Conservation (phyloP, 306 rosid genomes). For the Prunus armeniaca region DNA sequence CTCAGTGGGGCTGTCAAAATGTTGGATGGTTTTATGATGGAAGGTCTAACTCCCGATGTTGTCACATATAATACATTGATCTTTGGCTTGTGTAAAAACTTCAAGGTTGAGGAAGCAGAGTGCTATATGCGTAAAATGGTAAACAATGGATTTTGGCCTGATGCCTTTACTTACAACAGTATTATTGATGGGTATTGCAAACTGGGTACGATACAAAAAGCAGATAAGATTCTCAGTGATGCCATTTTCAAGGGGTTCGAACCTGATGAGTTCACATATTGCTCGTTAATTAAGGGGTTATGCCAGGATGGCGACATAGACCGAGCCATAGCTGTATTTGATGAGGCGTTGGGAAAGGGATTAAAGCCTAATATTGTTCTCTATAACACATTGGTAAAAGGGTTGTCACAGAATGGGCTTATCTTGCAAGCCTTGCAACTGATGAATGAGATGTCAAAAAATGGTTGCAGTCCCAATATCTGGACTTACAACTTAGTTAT, state of each 20-base stretch:
- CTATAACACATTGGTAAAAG: slow-evolving; percentile 73
- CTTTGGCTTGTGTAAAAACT: slow-evolving; percentile 70
- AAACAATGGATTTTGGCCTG: slow-evolving; percentile 72
- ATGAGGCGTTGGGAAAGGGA: slow-evolving; percentile 63
- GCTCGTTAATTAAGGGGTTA: slow-evolving; percentile 75
- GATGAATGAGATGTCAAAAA: slow-evolving; percentile 75
- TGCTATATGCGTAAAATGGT: slow-evolving; percentile 64
- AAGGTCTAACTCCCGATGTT: slow-evolving; percentile 72
- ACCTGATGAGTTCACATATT: slow-evolving; percentile 79
- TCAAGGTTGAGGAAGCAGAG: slow-evolving; percentile 66
- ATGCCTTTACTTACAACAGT: slow-evolving; percentile 73
- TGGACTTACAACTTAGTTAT: slow-evolving; percentile 80
- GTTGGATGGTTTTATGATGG: slow-evolving; percentile 42
- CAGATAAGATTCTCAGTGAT: slow-evolving; percentile 62
- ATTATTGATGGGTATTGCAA: slow-evolving; percentile 82
- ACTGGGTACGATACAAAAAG: slow-evolving; percentile 63
- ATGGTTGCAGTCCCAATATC: slow-evolving; percentile 61
- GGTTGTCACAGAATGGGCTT: slow-evolving; percentile 70
- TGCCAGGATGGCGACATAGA: slow-evolving; percentile 63
- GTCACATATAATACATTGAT: slow-evolving; percentile 77
- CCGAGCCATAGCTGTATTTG: slow-evolving; percentile 62
- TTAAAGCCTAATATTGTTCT: slow-evolving; percentile 63
- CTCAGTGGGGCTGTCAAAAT: slow-evolving; percentile 50
- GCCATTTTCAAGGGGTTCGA: slow-evolving; percentile 80
- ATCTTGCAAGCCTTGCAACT: slow-evolving; percentile 80